phyloP scores from a whole-genome alignment of 2,329 filamentous ascomycete species.

The Lasiodiplodia hormozganensis region DNA sequence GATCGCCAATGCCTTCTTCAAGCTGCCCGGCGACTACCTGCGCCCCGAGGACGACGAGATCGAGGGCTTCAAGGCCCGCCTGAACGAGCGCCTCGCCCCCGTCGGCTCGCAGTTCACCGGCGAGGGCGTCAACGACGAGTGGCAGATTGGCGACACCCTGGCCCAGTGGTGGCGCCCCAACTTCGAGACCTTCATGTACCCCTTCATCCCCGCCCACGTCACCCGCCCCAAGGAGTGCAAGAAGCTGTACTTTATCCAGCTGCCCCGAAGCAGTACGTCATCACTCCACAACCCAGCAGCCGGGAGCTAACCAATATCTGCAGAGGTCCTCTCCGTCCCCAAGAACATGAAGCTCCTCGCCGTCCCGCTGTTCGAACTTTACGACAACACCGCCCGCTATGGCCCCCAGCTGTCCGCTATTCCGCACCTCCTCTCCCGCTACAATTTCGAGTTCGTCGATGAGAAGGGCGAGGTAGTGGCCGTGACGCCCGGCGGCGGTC shows the following conservation, averaged over 20 bases:
- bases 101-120: slow-evolving; percentile 82
- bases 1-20: slow-evolving; percentile 99
- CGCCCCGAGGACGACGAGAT: slow-evolving; percentile 89
- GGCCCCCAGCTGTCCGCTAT: slow-evolving; percentile 96
- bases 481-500: slow-evolving; percentile 73
- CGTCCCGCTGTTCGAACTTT: slow-evolving; percentile 95
- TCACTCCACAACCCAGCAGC: neutral
- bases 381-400: slow-evolving; percentile 95
- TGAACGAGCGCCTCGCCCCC: slow-evolving; percentile 93
- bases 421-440: slow-evolving; percentile 89
- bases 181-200: slow-evolving; percentile 99
- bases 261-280: slow-evolving; percentile 84
- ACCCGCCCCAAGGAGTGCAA: slow-evolving; percentile 98
- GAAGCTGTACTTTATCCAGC: slow-evolving; percentile 96
- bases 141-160: slow-evolving; percentile 92
- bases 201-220: slow-evolving; percentile 94
- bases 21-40: slow-evolving; percentile 95
- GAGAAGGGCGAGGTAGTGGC: slow-evolving; percentile 89
- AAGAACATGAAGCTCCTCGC: slow-evolving; percentile 99
- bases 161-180: slow-evolving; percentile 99
- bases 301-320: slow-evolving; percentile 35
- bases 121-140: slow-evolving; percentile 88
- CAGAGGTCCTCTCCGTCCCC: slow-evolving; percentile 92
- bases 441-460: slow-evolving; percentile 98
- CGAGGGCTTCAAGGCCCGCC: slow-evolving; percentile 88